Evolutionary conservation across 768 basidiomycete genomes (phyloP), one percentile per base, ranked within the genome.

Genomic region (Leccinum truebloodii): DNA sequence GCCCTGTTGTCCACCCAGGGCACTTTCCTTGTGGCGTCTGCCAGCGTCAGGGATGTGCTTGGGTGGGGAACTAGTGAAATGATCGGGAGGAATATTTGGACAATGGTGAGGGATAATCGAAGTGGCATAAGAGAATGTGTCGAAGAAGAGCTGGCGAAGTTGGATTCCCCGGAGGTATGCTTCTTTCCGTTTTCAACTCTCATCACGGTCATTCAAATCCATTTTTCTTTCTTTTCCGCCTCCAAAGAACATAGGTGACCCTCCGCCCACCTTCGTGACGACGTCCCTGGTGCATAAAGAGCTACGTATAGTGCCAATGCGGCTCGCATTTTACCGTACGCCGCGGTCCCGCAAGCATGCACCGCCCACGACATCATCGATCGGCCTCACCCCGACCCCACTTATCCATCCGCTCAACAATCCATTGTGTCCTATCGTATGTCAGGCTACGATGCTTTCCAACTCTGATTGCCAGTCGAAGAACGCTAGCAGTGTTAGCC

Each of bases 1-100:
- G 82, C 10, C 72, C 78, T 76, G 58, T 84, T 44, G 76, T 79
- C 62, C 60, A 72, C 6, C 55, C 76, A 59, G 78, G 82, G 71
- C 6, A 80, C 83, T 4, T 77, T 88, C 55, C 71, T 87, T 14
- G 78, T 81, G 28, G 79, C 81, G 1, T 83, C 84, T 8, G 69
- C 73, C 2, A 82, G 78, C 3, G 78, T 85, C 54, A 72, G 78
- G 63, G 85, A 89, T 66, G 78, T 94, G 12, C 81, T 94, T 4
- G 91, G 88, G 9, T 88, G 83, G 82, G 74, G 77, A 41, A 71
- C 76, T 4, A 77, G 76, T 10, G 87, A 88, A 55, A 65, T 86
- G 12, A 72, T 86, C 22, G 86, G 88, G 6, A 73, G 76, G 63
- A 73, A 70, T 20, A 61, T 86, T 3, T 73, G 69, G 63, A 75